Evolutionary conservation across 129 eudicot genomes (phyloP), one percentile per base, ranked within the genome.

Genomic region (Arctium lappa): DNA sequence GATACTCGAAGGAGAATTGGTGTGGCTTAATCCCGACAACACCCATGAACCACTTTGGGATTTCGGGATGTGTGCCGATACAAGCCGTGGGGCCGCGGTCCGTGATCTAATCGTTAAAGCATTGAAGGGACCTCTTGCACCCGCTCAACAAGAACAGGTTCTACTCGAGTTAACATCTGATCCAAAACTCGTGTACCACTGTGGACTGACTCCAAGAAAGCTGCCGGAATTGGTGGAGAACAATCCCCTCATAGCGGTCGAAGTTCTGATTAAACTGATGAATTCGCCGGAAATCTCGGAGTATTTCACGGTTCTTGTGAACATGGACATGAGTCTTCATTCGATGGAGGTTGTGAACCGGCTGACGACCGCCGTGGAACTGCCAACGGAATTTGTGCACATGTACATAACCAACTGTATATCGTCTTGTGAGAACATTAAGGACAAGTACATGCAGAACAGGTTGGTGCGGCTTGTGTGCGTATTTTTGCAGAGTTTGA

Each of bases 271-370:
- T 60, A 96, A 91, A 78, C 86, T 96, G 62, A 95, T 88, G 86
- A 87, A 96, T 62, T 93, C 98, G 12, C 89, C 97, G 12, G 99
- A 91, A 84, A 96, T 93, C 74, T 76, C 88, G 2, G 97, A 93
- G 97, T 93, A 96, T 79, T 91, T 91, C 75, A 90, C 89, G 15
- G 97, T 96, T 77, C 97, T 96, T 34, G 97, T 91, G 80, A 93
- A 91, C 84, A 96, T 96, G 99, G 99, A 96, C 65, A 93, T 96
- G 98, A 96, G 99, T 76, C 94, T 96, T 79, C 99, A 96, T 79
- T 96, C 98, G 8, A 96, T 96, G 99, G 99, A 96, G 89, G 99
- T 96, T 79, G 99, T 96, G 84, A 96, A 96, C 89, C 87, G 98
- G 90, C 89, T 96, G 48, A 96, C 99, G 8, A 91, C 95, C 2